phyloP scores from a whole-genome alignment of 371 early-diverging fungal species.

The Mucor plumbeus region DNA sequence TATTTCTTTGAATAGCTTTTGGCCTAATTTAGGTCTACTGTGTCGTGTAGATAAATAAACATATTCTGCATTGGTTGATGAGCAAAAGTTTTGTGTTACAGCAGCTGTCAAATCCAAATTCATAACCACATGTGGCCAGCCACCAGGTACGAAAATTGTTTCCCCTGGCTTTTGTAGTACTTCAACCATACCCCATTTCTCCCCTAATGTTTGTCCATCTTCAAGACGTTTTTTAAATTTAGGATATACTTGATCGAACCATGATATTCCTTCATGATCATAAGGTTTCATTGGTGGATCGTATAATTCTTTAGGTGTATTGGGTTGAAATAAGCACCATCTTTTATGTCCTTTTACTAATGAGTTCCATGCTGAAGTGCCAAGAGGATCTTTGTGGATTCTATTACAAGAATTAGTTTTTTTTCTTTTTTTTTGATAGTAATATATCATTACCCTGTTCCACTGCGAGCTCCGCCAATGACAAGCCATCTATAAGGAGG shows the following conservation, averaged over 20 bases:
- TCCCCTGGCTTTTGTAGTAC: slow-evolving; percentile 80
- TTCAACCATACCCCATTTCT: slow-evolving; percentile 74
- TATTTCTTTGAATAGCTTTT: slow-evolving; percentile 54
- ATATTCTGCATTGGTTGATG: slow-evolving; percentile 71
- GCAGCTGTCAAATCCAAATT: slow-evolving; percentile 83
- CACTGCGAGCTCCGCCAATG: slow-evolving; percentile 67
- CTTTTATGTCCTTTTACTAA: slow-evolving; percentile 69
- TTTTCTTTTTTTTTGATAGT: too few relatives aligned
- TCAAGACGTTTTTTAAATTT: slow-evolving; percentile 38
- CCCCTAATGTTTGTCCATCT: slow-evolving; percentile 48
- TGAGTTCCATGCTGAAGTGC: slow-evolving; percentile 76
- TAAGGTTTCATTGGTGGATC: slow-evolving; percentile 67
- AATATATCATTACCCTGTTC: slow-evolving; percentile 63
- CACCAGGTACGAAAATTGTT: slow-evolving; percentile 87
- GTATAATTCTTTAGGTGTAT: slow-evolving; percentile 55
- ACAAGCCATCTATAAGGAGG: slow-evolving; percentile 76
- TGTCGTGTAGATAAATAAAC: slow-evolving; percentile 76
- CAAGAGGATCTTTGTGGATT: slow-evolving; percentile 69
- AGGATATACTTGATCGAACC: slow-evolving; percentile 81
- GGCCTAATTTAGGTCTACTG: slow-evolving; percentile 73
- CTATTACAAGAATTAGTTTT: too few relatives aligned
- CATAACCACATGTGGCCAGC: slow-evolving; percentile 87
- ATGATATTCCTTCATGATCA: slow-evolving; percentile 80
- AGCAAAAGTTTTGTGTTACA: slow-evolving; percentile 85
- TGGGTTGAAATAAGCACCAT: slow-evolving; percentile 79